These are phyloP conservation scores for Paecilomyces formosus DNA, from an alignment of 2,329 filamentous ascomycete species.

Conservation along the genomic window DNA sequence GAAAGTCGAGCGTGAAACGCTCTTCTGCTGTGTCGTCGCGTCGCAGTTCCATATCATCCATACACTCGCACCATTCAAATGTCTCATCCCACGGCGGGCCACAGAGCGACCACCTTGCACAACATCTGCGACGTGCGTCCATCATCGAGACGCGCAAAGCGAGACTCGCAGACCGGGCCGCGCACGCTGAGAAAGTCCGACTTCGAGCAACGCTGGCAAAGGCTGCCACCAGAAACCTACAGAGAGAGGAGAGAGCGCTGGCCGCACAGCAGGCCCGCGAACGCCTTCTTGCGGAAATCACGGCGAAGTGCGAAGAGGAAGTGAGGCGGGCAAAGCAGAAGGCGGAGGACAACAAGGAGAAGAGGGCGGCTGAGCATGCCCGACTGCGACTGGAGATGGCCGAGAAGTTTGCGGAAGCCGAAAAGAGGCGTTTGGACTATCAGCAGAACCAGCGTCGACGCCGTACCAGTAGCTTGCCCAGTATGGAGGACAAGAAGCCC, in stretches of 20 bases:
- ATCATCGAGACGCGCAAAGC: constrained; percentile 60
- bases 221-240: constrained; percentile 48
- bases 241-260: constrained; percentile 55
- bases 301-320: constrained; percentile 59
- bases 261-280: constrained; percentile 58
- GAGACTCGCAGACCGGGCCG: constrained; percentile 55
- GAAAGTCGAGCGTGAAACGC: constrained; percentile 46
- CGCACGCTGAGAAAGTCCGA: constrained; percentile 59
- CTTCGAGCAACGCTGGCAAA: constrained; percentile 56
- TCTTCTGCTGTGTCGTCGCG: constrained; percentile 57
- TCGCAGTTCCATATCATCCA: constrained; percentile 57
- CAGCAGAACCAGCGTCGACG: constrained; percentile 43
- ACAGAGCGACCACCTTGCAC: constrained; percentile 54
- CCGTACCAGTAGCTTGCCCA: constrained; percentile 45
- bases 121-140: constrained; percentile 57
- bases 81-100: constrained; percentile 41
- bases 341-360: constrained; percentile 58
- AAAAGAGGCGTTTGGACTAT: constrained; percentile 46
- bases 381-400: constrained; percentile 55
- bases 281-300: constrained; percentile 56
- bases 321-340: constrained; percentile 59
- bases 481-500: constrained; percentile 36
- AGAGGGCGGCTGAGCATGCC: constrained; percentile 55
- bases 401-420: constrained; percentile 57
- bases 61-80: constrained; percentile 54